These are phyloP conservation scores for Dothideomycetes sp. DNA, from an alignment of 2,329 filamentous ascomycete genomes.

Conservation along the genomic window DNA sequence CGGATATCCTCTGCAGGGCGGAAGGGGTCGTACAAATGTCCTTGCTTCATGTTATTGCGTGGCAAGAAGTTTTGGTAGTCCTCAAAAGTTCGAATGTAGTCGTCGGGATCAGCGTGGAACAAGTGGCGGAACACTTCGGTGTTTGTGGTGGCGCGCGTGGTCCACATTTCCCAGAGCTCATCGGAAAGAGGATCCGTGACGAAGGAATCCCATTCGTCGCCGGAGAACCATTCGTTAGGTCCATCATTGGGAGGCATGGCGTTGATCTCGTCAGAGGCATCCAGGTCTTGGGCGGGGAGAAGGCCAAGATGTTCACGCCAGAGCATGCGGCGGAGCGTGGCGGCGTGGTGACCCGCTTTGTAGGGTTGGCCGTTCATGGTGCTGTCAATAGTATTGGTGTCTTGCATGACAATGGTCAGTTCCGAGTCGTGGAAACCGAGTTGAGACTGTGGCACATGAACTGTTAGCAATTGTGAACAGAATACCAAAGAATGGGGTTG, in stretches of 20 bases:
- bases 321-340: constrained; percentile 68
- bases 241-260: constrained; percentile 62
- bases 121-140: constrained; percentile 66
- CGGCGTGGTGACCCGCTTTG: constrained; percentile 69
- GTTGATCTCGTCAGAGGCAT: constrained; percentile 59
- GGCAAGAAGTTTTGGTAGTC: constrained; percentile 74
- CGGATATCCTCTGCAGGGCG: constrained; percentile 63
- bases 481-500: background rate
- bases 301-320: constrained; percentile 89
- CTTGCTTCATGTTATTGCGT: constrained; percentile 51
- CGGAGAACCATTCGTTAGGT: constrained; percentile 65
- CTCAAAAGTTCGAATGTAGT: constrained; percentile 77
- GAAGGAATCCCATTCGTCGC: constrained; percentile 48
- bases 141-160: constrained; percentile 54
- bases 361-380: constrained; percentile 71
- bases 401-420: constrained; percentile 80
- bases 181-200: constrained; percentile 50
- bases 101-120: constrained; percentile 82
- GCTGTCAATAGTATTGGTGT: constrained; percentile 58
- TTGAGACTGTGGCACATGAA: constrained; percentile 46
- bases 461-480: too few species aligned
- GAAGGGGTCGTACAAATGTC: constrained; percentile 77
- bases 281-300: constrained; percentile 58
- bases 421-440: constrained; percentile 85
- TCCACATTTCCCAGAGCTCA: constrained; percentile 56